A percentile compares a stretch with the other conserved stretches of the same genome.
Conservation (phyloP, 2,329 filamentous ascomycete genomes). For the Cordyceps pruinosa region DNA sequence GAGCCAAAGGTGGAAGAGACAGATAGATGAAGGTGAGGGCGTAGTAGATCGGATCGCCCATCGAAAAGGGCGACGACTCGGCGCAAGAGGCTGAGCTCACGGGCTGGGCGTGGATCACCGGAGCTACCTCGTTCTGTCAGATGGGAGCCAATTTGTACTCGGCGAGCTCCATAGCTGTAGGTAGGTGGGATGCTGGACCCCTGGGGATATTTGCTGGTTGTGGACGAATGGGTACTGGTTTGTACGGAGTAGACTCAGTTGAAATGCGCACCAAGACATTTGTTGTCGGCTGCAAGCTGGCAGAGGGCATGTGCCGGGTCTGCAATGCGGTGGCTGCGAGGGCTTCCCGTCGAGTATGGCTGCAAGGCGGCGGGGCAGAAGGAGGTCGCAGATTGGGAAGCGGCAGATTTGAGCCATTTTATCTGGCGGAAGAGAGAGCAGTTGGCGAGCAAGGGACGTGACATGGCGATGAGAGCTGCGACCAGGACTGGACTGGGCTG, state of each 20-base stretch:
- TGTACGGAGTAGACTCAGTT: no score
- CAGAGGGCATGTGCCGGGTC: background rate
- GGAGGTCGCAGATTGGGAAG: background rate
- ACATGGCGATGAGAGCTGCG: slow-evolving; percentile 1
- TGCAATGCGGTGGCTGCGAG: background rate
- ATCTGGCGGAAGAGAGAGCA: background rate
- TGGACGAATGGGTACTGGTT: background rate
- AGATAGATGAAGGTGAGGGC: background rate
- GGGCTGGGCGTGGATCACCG: background rate
- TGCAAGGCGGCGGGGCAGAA: slow-evolving; percentile 2
- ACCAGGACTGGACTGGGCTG: no score
- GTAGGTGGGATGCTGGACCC: background rate
- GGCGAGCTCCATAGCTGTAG: no score
- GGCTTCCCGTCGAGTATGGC: background rate
- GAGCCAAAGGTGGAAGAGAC: background rate
- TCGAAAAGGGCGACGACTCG: slow-evolving; percentile 5
- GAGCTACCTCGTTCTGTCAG: background rate
- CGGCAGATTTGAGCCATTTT: slow-evolving; percentile 6
- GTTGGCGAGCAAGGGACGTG: slow-evolving; percentile 7
- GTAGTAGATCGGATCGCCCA: background rate
- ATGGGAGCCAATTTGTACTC: background rate
- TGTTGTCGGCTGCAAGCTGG: background rate
- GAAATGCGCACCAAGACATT: background rate
- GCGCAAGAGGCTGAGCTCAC: background rate
- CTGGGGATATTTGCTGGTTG: background rate